Conservation (phyloP, 441 rosid species). For the Gossypium schwendimanii region DNA sequence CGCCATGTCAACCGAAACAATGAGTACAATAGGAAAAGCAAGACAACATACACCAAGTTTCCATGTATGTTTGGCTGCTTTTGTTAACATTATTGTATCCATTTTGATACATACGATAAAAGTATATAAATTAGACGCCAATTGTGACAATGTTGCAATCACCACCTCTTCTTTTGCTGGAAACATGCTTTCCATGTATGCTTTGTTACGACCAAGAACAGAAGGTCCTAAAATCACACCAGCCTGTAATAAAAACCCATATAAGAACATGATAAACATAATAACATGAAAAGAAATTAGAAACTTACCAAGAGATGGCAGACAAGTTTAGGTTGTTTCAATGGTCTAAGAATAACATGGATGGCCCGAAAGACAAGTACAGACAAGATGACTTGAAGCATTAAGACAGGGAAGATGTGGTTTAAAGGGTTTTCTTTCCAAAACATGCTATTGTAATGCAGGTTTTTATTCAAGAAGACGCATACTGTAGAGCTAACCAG, state of each 20-base stretch:
- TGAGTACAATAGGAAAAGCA: background rate
- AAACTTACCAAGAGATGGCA: background rate
- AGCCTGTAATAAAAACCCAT: background rate
- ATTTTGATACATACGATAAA: background rate
- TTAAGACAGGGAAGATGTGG: background rate
- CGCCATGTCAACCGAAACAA: background rate
- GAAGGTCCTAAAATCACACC: slow-evolving; percentile 1
- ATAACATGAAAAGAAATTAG: too few relatives aligned
- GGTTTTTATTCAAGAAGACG: background rate
- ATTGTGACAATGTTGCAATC: background rate
- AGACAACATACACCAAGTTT: background rate
- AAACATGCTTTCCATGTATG: background rate
- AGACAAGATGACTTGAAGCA: background rate
- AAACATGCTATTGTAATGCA: background rate
- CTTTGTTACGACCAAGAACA: background rate
- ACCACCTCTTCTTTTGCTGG: background rate
- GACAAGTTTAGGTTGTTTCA: background rate
- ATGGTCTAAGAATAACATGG: background rate
- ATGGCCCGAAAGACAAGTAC: background rate
- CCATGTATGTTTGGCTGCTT: background rate
- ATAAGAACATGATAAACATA: background rate
- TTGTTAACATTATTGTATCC: background rate
- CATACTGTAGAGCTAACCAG: background rate
- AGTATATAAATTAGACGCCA: background rate
- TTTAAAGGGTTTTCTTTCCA: background rate